Evolutionary conservation across 768 basidiomycete genomes (phyloP).

Genomic region (Phanerochaete carnosa): DNA sequence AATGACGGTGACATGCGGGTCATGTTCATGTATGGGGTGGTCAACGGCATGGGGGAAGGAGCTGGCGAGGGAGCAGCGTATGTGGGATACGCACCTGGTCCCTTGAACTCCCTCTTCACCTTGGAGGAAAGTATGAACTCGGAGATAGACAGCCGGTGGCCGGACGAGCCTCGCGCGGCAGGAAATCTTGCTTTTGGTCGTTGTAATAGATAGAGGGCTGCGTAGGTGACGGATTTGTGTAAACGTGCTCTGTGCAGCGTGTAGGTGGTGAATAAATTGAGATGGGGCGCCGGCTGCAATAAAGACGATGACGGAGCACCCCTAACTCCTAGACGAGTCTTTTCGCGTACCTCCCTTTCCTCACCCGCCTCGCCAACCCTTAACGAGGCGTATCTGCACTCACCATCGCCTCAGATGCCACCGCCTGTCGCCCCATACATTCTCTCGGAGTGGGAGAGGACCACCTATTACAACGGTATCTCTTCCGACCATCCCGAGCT

Average conservation of each 20-base stretch:
- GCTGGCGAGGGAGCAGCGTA: no score
- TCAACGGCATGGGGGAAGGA: slow-evolving; percentile 26
- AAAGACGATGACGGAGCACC: no score
- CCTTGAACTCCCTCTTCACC: no score
- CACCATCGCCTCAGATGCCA: no score
- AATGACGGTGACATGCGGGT: slow-evolving; percentile 16
- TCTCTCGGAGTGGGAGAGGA: slow-evolving; percentile 25
- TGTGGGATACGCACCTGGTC: no score
- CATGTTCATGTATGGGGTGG: slow-evolving; percentile 20
- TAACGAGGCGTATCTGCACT: no score
- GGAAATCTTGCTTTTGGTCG: slow-evolving; percentile 93
- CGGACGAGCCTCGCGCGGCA: slow-evolving; percentile 84
- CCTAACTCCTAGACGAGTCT: no score
- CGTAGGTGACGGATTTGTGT: slow-evolving; percentile 54
- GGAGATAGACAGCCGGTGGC: slow-evolving; percentile 86
- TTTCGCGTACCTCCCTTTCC: no score
- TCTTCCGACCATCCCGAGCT: slow-evolving; percentile 28
- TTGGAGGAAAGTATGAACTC: slow-evolving; percentile 92
- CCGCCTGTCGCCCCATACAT: slow-evolving; percentile 15
- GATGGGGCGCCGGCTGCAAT: slow-evolving; percentile 53
- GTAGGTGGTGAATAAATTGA: slow-evolving; percentile 83
- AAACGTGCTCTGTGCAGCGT: slow-evolving; percentile 77
- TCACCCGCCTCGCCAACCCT: no score
- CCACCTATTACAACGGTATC: slow-evolving; percentile 27
- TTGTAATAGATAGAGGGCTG: slow-evolving; percentile 68